A percentile compares a stretch with the other conserved stretches of the same genome.
Conservation (phyloP, 495 filamentous ascomycete species). For the Cenococcum geophilum region DNA sequence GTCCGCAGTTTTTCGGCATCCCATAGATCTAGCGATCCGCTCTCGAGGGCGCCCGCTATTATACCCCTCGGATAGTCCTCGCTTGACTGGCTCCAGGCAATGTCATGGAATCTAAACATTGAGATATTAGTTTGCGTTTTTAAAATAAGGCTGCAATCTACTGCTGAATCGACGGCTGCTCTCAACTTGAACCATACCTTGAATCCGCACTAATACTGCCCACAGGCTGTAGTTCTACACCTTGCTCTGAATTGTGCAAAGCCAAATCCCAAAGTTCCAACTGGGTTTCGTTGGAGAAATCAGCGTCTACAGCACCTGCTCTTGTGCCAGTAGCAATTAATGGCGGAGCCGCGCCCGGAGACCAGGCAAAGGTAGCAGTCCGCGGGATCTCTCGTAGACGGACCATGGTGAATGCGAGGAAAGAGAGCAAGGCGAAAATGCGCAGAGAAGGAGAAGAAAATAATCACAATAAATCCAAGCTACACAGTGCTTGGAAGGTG, state of each 20-base stretch:
- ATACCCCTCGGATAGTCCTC: slow-evolving; percentile 73
- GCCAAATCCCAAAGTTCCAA: slow-evolving; percentile 93
- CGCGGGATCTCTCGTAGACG: slow-evolving; percentile 89
- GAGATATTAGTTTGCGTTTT: neutral
- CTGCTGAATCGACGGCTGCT: neutral
- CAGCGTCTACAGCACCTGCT: slow-evolving; percentile 89
- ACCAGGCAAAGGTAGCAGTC: slow-evolving; percentile 97
- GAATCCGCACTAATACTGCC: slow-evolving; percentile 82
- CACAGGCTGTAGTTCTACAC: slow-evolving; percentile 76
- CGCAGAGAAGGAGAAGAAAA: slow-evolving; percentile 28
- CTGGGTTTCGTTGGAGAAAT: slow-evolving; percentile 96
- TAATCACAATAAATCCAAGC: neutral
- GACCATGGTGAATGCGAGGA: slow-evolving; percentile 63
- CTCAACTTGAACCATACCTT: slow-evolving; percentile 51
- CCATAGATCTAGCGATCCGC: slow-evolving; percentile 93
- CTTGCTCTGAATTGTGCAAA: slow-evolving; percentile 64
- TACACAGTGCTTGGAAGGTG: neutral
- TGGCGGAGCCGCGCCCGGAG: slow-evolving; percentile 65
- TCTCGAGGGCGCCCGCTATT: slow-evolving; percentile 91
- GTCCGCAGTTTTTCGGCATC: slow-evolving; percentile 79
- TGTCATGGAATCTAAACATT: slow-evolving; percentile 76
- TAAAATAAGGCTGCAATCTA: too few species aligned
- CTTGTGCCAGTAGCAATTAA: slow-evolving; percentile 91
- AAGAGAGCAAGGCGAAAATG: slow-evolving; percentile 9
- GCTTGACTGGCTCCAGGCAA: slow-evolving; percentile 82